Conservation (phyloP, 78 protist genomes). For the Dictyostelium capitatum region DNA sequence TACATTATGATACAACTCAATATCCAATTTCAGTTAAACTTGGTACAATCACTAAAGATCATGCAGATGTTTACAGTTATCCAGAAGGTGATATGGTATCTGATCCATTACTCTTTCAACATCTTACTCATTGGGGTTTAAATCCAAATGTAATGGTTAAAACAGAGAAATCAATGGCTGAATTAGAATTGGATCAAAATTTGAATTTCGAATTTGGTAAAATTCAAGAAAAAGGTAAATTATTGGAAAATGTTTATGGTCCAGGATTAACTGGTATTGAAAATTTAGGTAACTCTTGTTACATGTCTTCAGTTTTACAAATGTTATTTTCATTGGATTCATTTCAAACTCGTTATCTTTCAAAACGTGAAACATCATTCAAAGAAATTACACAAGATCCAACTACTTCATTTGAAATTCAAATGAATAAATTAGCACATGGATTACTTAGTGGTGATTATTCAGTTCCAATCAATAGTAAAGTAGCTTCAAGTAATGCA, state of each 20-base stretch:
- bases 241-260: constrained; percentile 88
- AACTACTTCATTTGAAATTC: constrained; percentile 56
- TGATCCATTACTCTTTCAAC: constrained; percentile 93
- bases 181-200: constrained; percentile 93
- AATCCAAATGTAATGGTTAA: constrained; percentile 76
- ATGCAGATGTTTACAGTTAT: constrained; percentile 76
- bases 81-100: constrained; percentile 87
- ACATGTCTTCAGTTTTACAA: constrained; percentile 93
- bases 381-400: constrained; percentile 63
- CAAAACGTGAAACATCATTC: constrained; percentile 27
- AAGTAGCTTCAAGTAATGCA: background rate
- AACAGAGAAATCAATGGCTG: constrained; percentile 95
- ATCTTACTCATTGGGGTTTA: constrained; percentile 95
- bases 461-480: constrained; percentile 36
- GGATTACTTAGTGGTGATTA: constrained; percentile 89
- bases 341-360: constrained; percentile 56
- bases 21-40: constrained; percentile 96
- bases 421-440: constrained; percentile 86
- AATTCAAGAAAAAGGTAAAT: constrained; percentile 89
- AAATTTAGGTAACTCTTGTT: constrained; percentile 96
- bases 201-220: constrained; percentile 83
- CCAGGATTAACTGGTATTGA: constrained; percentile 95
- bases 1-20: constrained; percentile 88
- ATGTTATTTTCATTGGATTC: constrained; percentile 74
- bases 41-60: constrained; percentile 96